A percentile compares a stretch with the other conserved stretches of the same genome.
These are phyloP conservation scores for Mrakiaceae sp. DNA, from an alignment of 1,284 basidiomycete genomes.

Conservation along the genomic window DNA sequence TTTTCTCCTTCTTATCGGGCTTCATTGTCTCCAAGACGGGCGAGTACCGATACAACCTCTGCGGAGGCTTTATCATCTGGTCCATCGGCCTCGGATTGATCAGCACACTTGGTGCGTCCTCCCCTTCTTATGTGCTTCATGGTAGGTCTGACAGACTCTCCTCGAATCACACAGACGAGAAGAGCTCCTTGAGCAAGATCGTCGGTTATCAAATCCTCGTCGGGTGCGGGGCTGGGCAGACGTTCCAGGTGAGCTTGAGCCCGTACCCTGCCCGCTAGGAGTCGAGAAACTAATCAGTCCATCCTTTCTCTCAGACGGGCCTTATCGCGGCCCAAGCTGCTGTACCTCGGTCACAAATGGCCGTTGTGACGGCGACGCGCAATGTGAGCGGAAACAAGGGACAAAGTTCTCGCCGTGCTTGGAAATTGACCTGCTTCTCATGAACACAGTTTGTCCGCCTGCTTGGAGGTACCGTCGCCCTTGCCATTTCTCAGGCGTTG, in stretches of 20 bases:
- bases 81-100: conserved; percentile 56
- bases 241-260: conserved; percentile 4
- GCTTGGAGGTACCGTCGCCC: conserved; percentile 27
- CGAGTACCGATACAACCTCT: conserved; percentile 51
- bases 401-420: too few species aligned
- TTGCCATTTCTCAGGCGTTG: conserved; percentile 23
- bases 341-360: conserved; percentile 22
- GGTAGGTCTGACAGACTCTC: conserved; percentile 25
- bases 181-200: conserved; percentile 44
- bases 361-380: conserved; percentile 27
- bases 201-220: conserved; percentile 57
- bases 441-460: conserved; percentile 24
- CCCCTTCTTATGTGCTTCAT: too few species aligned
- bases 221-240: conserved; percentile 54
- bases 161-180: conserved; percentile 25
- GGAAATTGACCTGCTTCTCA: too few species aligned
- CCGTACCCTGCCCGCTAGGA: too few species aligned
- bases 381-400: conserved; percentile 4
- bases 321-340: conserved; percentile 10
- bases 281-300: not conserved
- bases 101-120: conserved; percentile 35
- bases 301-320: not conserved
- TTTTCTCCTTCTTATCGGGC: conserved; percentile 45
- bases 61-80: conserved; percentile 57
- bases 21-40: conserved; percentile 54